Evolutionary conservation across 2,329 filamentous ascomycete genomes (phyloP), one percentile per base, ranked within the genome.

Genomic region (Colletotrichum falcatum): DNA sequence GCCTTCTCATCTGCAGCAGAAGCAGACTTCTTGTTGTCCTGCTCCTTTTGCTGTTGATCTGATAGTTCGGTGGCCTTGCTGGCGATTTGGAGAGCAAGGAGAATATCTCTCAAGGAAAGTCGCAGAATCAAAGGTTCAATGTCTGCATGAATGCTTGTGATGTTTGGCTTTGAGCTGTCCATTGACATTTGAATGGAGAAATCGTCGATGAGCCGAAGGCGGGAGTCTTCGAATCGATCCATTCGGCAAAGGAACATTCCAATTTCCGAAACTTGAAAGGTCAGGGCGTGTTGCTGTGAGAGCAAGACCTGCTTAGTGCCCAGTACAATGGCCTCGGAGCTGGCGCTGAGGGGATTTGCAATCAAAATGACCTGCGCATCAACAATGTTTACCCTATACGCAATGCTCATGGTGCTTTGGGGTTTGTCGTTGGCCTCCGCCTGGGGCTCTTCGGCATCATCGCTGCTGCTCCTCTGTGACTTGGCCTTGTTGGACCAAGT

Each of bases 221-320:
- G 90, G 49, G 92, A 95, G 4, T 93, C 94, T 75, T 99, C 95
- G 75, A 98, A 98, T 73, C 91, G 93, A 80, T 99, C 97, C 96
- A 99, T 99, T 16, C 96, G 92, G 78, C 97, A 99, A 39, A 99
- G 82, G 79, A 98, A 99, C 96, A 99, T 99, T 75, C 96, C 96
- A 63, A 98, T 89, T 77, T 98, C 91, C 9, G 94, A 95, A 3
- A 99, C 90, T 78, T 99, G 95, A 77, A 99, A 88, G 0, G 96
- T 98, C 75, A 97, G 88, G 11, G 95, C 94, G 82, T 98, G 94
- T 79, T 99, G 97, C 76, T 97, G 93, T 2, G 95, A 97, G 14
- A 98, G 87, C 2, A 98, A 86, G 16, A 98, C 90, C 79, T 99
- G 95, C 78, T 98, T 97, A 2, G 95, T 97, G 59, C 94, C 94